These are phyloP conservation scores for Cryomyces minteri DNA, from an alignment of 495 filamentous ascomycete species.

Conservation along the genomic window DNA sequence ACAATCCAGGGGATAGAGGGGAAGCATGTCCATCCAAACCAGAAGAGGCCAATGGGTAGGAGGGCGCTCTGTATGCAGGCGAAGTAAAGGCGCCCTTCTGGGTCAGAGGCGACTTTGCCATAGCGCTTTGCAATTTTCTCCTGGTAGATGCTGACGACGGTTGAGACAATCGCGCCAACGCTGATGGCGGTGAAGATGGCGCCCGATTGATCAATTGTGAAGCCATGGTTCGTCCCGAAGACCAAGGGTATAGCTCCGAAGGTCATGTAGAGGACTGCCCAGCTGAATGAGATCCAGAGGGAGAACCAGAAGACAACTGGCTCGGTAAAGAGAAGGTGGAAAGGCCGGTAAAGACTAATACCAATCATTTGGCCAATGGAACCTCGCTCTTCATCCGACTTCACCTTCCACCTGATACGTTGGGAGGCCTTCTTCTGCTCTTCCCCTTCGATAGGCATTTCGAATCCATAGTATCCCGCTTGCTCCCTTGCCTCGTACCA, in stretches of 20 bases:
- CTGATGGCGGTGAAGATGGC: conserved; percentile 62
- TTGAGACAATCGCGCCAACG: conserved; percentile 47
- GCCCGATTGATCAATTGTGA: conserved; percentile 46
- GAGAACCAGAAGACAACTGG: conserved; percentile 93
- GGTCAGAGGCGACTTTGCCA: conserved; percentile 23
- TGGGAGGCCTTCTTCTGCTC: conserved; percentile 22
- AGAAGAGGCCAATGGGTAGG: conserved; percentile 63
- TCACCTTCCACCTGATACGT: conserved; percentile 71
- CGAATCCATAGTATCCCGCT: conserved; percentile 46
- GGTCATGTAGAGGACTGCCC: conserved; percentile 77
- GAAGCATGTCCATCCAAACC: conserved; percentile 61
- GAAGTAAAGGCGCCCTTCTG: conserved; percentile 72
- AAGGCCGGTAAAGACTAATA: conserved; percentile 62
- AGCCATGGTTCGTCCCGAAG: conserved; percentile 50
- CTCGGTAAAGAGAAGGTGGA: conserved; percentile 74
- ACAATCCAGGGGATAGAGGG: conserved; percentile 57
- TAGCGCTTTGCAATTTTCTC: conserved; percentile 30
- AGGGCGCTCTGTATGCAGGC: conserved; percentile 52
- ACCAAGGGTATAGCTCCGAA: conserved; percentile 65
- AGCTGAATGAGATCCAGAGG: conserved; percentile 76
- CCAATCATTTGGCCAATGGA: conserved; percentile 53
- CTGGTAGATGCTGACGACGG: conserved; percentile 58
- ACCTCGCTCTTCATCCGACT: conserved; percentile 61
- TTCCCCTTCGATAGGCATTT: conserved; percentile 19
- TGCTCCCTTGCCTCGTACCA: conserved; percentile 63